These are phyloP conservation scores for Mycosarcoma mackinlayi DNA, from an alignment of 1,284 basidiomycete species.

Conservation along the genomic window DNA sequence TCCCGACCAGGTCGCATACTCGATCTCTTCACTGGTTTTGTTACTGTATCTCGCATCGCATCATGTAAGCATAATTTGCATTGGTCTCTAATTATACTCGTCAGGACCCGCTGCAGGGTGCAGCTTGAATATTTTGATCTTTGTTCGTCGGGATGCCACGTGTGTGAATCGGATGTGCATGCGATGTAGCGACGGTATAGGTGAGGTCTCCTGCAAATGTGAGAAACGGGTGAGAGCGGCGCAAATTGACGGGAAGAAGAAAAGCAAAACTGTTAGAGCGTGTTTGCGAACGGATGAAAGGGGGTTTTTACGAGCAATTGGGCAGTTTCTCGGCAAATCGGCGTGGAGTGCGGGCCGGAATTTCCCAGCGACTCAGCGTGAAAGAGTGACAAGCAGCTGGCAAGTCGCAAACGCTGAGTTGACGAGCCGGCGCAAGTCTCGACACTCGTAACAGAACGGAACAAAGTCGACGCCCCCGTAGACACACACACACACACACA, in stretches of 20 bases:
- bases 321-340: constrained; percentile 5
- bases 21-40: background rate
- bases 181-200: no score
- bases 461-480: background rate
- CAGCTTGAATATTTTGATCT: constrained; percentile 16
- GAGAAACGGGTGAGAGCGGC: background rate
- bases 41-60: constrained; percentile 37
- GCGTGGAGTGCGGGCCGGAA: background rate
- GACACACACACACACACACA: no score
- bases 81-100: constrained; percentile 45
- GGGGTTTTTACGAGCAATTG: background rate
- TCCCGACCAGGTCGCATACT: background rate
- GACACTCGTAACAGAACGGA: background rate
- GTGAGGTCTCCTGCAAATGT: no score
- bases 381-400: constrained; percentile 1
- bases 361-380: background rate
- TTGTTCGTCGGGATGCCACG: background rate
- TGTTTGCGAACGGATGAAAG: no score
- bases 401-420: background rate
- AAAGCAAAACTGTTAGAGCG: background rate
- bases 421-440: background rate
- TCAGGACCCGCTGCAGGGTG: constrained; percentile 35
- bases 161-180: no score
- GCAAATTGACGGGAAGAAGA: background rate
- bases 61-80: constrained; percentile 17